Conservation (phyloP, 768 basidiomycete species). For the Fomitopsis pulvina region DNA sequence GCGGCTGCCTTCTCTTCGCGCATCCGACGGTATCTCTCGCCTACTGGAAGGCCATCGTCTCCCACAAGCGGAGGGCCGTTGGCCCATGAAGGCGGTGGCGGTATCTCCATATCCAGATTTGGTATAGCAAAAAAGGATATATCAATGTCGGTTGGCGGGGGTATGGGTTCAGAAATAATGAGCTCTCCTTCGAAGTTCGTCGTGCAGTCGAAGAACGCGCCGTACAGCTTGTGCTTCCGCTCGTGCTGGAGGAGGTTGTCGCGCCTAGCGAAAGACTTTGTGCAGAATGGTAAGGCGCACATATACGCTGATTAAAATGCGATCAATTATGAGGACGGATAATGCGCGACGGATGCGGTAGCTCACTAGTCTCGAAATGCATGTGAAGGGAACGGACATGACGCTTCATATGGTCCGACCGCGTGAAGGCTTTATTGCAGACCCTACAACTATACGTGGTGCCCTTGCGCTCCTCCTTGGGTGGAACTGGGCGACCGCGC, state of each 20-base stretch:
- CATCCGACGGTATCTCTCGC: background rate
- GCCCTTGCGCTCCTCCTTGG: slow-evolving; percentile 18
- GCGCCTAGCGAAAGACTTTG: slow-evolving; percentile 62
- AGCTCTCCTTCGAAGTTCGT: slow-evolving; percentile 13
- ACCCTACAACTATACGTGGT: slow-evolving; percentile 63
- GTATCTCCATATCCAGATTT: too few species aligned
- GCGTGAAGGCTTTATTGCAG: slow-evolving; percentile 74
- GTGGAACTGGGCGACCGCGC: slow-evolving; percentile 43
- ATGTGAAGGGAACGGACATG: slow-evolving; percentile 79
- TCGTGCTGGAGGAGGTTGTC: slow-evolving; percentile 78
- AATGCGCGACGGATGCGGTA: background rate
- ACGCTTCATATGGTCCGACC: slow-evolving; percentile 77
- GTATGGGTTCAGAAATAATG: too few species aligned
- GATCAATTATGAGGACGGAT: background rate
- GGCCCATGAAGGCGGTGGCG: too few species aligned
- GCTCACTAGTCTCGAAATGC: slow-evolving; percentile 68
- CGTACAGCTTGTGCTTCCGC: slow-evolving; percentile 42
- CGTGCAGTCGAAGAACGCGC: slow-evolving; percentile 12
- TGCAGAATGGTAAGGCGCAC: slow-evolving; percentile 61
- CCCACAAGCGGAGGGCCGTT: background rate
- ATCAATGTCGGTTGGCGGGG: too few species aligned
- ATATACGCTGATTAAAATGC: slow-evolving; percentile 35
- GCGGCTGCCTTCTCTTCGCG: background rate
- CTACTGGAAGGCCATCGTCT: background rate
- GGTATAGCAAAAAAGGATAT: too few species aligned